A percentile compares a stretch with the other conserved stretches of the same genome.
Evolutionary conservation across 495 filamentous ascomycete species (phyloP).

Genomic region (Aspergillus taichungensis): DNA sequence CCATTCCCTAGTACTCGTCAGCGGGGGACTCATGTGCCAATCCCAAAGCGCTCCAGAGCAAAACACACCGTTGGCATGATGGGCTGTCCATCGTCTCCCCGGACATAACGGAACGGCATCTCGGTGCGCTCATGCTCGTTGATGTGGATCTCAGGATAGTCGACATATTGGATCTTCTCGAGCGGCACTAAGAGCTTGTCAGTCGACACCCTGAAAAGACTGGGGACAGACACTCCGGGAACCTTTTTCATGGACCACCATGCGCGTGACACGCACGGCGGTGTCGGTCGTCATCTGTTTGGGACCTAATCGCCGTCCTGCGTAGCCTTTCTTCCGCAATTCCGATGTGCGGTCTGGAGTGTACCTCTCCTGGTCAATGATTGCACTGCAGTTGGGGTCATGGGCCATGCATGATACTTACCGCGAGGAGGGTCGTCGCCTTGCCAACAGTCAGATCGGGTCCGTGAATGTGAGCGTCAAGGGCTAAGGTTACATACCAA

Average conservation of each 20-base stretch:
- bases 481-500: slow-evolving; percentile 51
- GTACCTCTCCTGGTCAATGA: neutral
- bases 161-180: slow-evolving; percentile 67
- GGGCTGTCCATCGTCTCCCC: slow-evolving; percentile 59
- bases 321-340: slow-evolving; percentile 83
- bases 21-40: neutral
- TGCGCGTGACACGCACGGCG: slow-evolving; percentile 83
- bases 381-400: neutral
- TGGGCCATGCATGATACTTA: slow-evolving; percentile 30
- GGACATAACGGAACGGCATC: slow-evolving; percentile 97
- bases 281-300: slow-evolving; percentile 99
- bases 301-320: slow-evolving; percentile 78
- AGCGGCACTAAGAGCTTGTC: slow-evolving; percentile 51
- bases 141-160: slow-evolving; percentile 81
- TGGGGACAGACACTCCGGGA: slow-evolving; percentile 13
- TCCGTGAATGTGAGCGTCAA: slow-evolving; percentile 5
- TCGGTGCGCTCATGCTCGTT: slow-evolving; percentile 86
- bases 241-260: slow-evolving; percentile 81
- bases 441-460: slow-evolving; percentile 20
- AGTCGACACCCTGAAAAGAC: slow-evolving; percentile 1
- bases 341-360: slow-evolving; percentile 80
- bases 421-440: slow-evolving; percentile 94
- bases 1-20: slow-evolving; percentile 61
- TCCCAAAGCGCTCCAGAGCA: neutral
- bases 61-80: slow-evolving; percentile 78